A percentile compares a stretch with the other conserved stretches of the same genome.
phyloP scores from a whole-genome alignment of 2,329 filamentous ascomycete species.

The Xylaria sp. region DNA sequence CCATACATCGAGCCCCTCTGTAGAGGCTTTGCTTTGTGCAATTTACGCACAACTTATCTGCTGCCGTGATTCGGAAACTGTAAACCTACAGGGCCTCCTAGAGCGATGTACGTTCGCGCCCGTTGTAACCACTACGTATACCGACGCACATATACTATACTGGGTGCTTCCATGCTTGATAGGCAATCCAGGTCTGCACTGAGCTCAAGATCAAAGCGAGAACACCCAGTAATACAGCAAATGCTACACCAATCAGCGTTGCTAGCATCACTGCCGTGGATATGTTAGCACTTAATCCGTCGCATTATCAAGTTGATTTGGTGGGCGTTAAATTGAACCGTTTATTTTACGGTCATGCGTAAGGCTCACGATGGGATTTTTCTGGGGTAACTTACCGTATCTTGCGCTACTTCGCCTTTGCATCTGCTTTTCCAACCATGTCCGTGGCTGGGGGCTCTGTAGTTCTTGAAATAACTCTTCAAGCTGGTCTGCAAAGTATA shows the following conservation, averaged over 20 bases:
- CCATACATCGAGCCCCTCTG: too few relatives aligned
- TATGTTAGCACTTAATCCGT: neutral
- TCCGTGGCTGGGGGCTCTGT: slow-evolving; percentile 34
- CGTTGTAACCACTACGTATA: too few relatives aligned
- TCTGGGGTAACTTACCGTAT: slow-evolving; percentile 24
- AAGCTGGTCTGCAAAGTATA: slow-evolving; percentile 38
- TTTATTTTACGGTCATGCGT: neutral
- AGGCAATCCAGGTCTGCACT: slow-evolving; percentile 42
- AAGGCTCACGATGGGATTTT: neutral
- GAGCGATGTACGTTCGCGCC: too few relatives aligned
- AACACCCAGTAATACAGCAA: slow-evolving; percentile 39
- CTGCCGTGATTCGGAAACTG: too few relatives aligned
- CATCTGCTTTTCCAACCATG: slow-evolving; percentile 36
- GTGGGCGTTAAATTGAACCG: neutral
- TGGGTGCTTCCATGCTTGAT: slow-evolving; percentile 43
- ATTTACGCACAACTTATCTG: too few relatives aligned
- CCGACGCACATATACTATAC: slow-evolving; percentile 16
- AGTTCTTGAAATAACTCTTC: slow-evolving; percentile 38
- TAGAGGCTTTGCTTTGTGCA: too few relatives aligned
- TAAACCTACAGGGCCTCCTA: too few relatives aligned
- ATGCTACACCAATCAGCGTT: slow-evolving; percentile 38
- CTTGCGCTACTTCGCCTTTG: slow-evolving; percentile 37
- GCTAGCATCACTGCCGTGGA: slow-evolving; percentile 37
- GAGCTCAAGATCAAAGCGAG: slow-evolving; percentile 34
- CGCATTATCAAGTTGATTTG: neutral